Evolutionary conservation across 2,329 filamentous ascomycete species (phyloP).

Genomic region (Cladosporium sp.): DNA sequence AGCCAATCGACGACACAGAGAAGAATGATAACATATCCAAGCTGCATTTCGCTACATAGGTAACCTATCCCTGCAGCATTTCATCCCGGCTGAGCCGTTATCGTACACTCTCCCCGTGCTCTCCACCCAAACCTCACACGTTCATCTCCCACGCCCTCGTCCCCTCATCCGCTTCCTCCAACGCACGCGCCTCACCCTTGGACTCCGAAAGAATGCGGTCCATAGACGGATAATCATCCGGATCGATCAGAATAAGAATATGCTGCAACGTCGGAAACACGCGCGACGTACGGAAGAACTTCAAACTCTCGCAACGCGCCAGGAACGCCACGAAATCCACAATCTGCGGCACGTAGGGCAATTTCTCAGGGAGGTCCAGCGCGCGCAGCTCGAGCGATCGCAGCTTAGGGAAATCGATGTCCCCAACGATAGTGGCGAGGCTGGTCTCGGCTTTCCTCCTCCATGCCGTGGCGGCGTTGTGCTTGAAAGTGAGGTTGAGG

Average conservation of each 20-base stretch:
- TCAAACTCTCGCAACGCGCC: not conserved
- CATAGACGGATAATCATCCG: not conserved
- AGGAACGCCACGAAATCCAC: not conserved
- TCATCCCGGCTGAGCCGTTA: not conserved
- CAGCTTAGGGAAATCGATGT: constrained; percentile 3
- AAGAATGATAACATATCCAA: not conserved
- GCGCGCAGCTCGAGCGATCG: not conserved
- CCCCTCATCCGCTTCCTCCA: not conserved
- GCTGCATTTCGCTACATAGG: not conserved
- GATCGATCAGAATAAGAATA: not conserved
- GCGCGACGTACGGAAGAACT: not conserved
- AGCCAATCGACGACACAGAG: too few relatives aligned
- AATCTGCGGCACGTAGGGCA: not conserved
- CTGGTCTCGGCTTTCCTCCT: not conserved
- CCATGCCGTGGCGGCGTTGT: not conserved
- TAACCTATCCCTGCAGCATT: not conserved
- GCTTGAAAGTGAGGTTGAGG: not conserved
- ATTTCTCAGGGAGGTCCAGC: not conserved
- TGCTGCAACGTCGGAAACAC: not conserved
- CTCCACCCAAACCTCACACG: not conserved
- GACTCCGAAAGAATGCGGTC: not conserved
- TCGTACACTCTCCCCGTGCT: not conserved
- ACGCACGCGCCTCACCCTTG: not conserved
- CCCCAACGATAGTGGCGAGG: not conserved
- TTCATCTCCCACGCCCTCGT: not conserved